Base-by-base conservation (phyloP, 129 eudicot species). In the Escallonia herrerae region DNA sequence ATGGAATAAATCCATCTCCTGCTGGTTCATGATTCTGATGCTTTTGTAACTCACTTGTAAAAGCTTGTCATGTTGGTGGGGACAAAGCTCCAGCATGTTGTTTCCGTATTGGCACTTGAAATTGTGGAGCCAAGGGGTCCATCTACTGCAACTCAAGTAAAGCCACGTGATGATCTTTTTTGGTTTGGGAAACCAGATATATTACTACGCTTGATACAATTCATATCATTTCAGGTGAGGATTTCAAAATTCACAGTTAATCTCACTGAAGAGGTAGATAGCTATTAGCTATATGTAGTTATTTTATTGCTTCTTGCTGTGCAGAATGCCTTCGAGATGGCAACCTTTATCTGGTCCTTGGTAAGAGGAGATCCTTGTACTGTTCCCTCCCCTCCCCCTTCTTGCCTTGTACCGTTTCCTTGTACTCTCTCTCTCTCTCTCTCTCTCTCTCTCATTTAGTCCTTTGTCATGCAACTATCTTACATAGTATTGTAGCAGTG, bases 271-370 rank as follows among this genome's bases (percentile, higher is more conserved):
- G 7, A 54, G 40, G 6, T 63, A 59, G 13, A 7, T 53, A 42
- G 55, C 22, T n/a, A n/a, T n/a, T n/a, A n/a, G n/a, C 22, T 33
- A 6, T 49, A 60, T 73, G 37, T n/a, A 15, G 11, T 55, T 7
- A 50, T 57, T 46, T 66, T 64, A 45, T 43, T 8, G 15, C 4
- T 58, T 53, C 3, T 53, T 56, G 41, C 6, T 64, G 13, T 79
- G 90, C 95, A 94, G 99, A 94, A 94, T 73, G 91, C 99, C 63
- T 94, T 94, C 58, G 99, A 94, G 79, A 94, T 94, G 99, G 99
- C 97, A 58, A 89, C 95, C 37, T 94, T 94, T 71, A 75, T 89
- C 70, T 94, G 99, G 99, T 94, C 99, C 63, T 69, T 86, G 97
- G 99, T 94, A 77, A 81, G 95, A 62, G 33, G n/a, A 72, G 55